Base-by-base conservation (phyloP, 1,284 basidiomycete species). In the Testicularia cyperi region DNA sequence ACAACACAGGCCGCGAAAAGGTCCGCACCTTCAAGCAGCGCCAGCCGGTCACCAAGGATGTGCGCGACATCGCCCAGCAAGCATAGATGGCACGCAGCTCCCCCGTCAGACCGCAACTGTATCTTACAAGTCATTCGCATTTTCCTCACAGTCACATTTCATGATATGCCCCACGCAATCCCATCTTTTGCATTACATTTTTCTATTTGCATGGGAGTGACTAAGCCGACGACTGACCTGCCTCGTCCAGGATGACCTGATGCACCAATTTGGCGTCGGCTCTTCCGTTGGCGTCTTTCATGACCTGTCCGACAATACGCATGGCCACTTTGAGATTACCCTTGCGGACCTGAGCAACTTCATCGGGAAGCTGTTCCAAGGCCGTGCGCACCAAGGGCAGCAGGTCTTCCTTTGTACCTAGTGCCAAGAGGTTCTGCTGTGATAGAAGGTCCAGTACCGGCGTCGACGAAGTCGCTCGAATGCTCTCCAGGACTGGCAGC, bases 231-330 rank as follows among this genome's bases (percentile, higher is more conserved):
- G 42, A 16, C 24, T 52, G 48, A 22, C 39, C 49, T 2, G 55
- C 38, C 30, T 48, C 44, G 24, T 57, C 27, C 24, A 63, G 23
- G 21, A 63, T 57, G 15, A 46, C 43, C 39, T 49, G 35, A 24
- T 63, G 60, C 0, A 63, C 60, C 12, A 63, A 27, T 31, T 46
- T 63, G n/a, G 82, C 81, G 68, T 95, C 86, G 16, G 86, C 90
- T 24, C 84, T 81, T 4, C 92, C 92, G 48, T 83, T 81, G 49
- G 86, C 88, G 40, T 83, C 77, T 77, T 86, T 88, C 90, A 97
- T 96, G 18, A 94, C 88, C 72, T 84, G 82, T 0, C 94, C 94
- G 6, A 97, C 82, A 24, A 98, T 82, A 54, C 88, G 86, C 80
- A 90, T 90, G 29, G 96, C 72, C 1, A 92, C 91, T 56, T 88